These are phyloP conservation scores for Patellifolia procumbens DNA, from an alignment of 179 eudicot genomes.

Conservation along the genomic window DNA sequence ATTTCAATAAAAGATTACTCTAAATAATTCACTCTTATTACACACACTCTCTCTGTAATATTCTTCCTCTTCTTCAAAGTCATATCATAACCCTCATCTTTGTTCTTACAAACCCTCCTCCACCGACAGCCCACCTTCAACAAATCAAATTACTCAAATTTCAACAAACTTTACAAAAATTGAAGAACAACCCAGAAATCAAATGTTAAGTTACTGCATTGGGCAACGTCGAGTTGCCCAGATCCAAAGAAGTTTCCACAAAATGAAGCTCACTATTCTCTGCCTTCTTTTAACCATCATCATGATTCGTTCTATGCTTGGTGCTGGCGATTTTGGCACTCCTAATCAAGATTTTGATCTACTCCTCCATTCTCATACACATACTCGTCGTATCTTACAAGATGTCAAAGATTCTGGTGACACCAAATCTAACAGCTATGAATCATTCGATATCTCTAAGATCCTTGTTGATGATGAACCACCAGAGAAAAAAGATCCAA, in stretches of 20 bases:
- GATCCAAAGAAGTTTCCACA: conserved; percentile 24
- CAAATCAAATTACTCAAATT: not conserved
- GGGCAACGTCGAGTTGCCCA: conserved; percentile 35
- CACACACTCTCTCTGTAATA: too few relatives aligned
- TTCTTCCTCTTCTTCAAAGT: too few relatives aligned
- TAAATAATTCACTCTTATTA: too few relatives aligned
- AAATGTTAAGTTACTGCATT: conserved; percentile 20
- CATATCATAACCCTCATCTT: too few relatives aligned
- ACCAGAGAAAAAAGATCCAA: conserved; percentile 29
- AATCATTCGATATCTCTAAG: conserved; percentile 27
- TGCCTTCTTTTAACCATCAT: conserved; percentile 40
- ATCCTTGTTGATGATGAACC: conserved; percentile 32
- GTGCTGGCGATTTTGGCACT: conserved; percentile 46
- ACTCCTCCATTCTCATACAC: not conserved
- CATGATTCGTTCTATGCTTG: conserved; percentile 48
- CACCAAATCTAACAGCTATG: conserved; percentile 27
- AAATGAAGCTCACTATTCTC: conserved; percentile 35
- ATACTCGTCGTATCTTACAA: conserved; percentile 27
- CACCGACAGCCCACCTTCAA: not conserved
- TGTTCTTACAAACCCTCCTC: too few relatives aligned
- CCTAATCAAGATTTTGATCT: conserved; percentile 31
- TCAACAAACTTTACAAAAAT: not conserved
- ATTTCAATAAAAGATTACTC: not conserved
- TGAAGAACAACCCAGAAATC: not conserved
- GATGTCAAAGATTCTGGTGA: conserved; percentile 4